Percentiles rank a stretch among this genome's conserved stretches.
phyloP scores from a whole-genome alignment of 2,329 filamentous ascomycete species.

The Beauveria asiatica region DNA sequence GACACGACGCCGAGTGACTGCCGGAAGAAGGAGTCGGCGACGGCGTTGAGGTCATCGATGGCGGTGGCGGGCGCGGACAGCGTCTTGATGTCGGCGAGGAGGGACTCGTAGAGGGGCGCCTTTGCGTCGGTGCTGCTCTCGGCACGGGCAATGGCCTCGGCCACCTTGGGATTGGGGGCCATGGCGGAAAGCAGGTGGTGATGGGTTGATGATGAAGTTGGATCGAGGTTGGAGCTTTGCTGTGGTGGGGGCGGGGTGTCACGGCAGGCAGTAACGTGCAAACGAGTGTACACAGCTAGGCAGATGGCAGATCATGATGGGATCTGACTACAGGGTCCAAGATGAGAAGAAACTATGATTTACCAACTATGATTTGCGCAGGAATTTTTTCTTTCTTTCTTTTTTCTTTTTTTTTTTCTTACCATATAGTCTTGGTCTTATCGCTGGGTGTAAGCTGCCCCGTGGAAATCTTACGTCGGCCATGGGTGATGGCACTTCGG shows the following conservation, averaged over 20 bases:
- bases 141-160: slow-evolving; percentile 34
- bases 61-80: slow-evolving; percentile 32
- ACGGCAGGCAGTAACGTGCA: slow-evolving; percentile 5
- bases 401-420: too few relatives aligned
- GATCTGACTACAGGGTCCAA: too few relatives aligned
- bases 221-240: slow-evolving; percentile 1
- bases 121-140: slow-evolving; percentile 32
- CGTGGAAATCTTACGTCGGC: background rate
- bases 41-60: slow-evolving; percentile 54
- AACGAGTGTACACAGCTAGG: background rate
- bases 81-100: slow-evolving; percentile 35
- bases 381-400: too few relatives aligned
- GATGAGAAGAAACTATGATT: too few relatives aligned
- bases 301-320: too few relatives aligned
- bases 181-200: slow-evolving; percentile 19
- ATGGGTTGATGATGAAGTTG: slow-evolving; percentile 12
- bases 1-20: slow-evolving; percentile 69
- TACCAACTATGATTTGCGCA: too few relatives aligned
- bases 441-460: background rate
- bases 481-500: background rate
- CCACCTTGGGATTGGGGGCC: slow-evolving; percentile 32
- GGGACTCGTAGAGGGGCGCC: slow-evolving; percentile 35
- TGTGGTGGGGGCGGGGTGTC: slow-evolving; percentile 3
- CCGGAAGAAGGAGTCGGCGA: slow-evolving; percentile 57
- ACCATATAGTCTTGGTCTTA: too few relatives aligned